Percentiles rank a stretch among this genome's conserved stretches.
phyloP scores from a whole-genome alignment of 192 early-diverging fungal species.

The Coemansia sp. region DNA sequence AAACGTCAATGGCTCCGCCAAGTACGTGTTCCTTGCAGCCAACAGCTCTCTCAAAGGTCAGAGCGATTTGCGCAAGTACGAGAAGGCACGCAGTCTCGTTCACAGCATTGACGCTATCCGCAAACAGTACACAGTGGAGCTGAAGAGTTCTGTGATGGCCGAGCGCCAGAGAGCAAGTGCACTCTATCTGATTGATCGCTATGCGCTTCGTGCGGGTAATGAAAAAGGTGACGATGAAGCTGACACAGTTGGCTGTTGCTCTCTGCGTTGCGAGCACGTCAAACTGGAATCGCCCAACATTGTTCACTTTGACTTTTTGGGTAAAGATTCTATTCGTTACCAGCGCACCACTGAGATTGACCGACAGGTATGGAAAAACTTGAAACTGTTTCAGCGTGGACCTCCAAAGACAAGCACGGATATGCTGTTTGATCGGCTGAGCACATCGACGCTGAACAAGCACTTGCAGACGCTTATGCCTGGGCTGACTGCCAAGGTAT shows the following conservation, averaged over 20 bases:
- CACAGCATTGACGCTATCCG: constrained; percentile 68
- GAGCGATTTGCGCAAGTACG: constrained; percentile 94
- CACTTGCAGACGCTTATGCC: constrained; percentile 83
- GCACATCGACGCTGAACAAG: constrained; percentile 82
- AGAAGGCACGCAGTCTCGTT: constrained; percentile 88
- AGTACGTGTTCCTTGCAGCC: constrained; percentile 95
- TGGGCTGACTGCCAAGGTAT: constrained; percentile 95
- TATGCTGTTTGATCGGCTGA: constrained; percentile 89
- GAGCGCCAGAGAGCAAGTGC: constrained; percentile 89
- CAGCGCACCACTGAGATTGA: constrained; percentile 81
- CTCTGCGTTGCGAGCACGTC: constrained; percentile 89
- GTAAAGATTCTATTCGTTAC: constrained; percentile 97
- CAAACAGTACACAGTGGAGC: constrained; percentile 69
- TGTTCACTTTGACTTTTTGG: constrained; percentile 92
- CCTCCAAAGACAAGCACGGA: constrained; percentile 72
- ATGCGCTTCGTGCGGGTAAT: constrained; percentile 94
- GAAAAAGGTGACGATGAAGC: constrained; percentile 98
- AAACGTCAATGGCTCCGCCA: constrained; percentile 89
- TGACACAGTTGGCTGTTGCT: constrained; percentile 98
- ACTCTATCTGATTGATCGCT: constrained; percentile 92
- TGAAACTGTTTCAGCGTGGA: constrained; percentile 79
- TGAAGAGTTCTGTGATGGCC: constrained; percentile 78
- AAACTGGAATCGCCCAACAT: constrained; percentile 78
- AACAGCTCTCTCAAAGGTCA: constrained; percentile 92
- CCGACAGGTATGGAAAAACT: constrained; percentile 90